A percentile compares a stretch with the other conserved stretches of the same genome.
Evolutionary conservation across 768 basidiomycete genomes (phyloP).

Genomic region (Austroboletus eburneus): DNA sequence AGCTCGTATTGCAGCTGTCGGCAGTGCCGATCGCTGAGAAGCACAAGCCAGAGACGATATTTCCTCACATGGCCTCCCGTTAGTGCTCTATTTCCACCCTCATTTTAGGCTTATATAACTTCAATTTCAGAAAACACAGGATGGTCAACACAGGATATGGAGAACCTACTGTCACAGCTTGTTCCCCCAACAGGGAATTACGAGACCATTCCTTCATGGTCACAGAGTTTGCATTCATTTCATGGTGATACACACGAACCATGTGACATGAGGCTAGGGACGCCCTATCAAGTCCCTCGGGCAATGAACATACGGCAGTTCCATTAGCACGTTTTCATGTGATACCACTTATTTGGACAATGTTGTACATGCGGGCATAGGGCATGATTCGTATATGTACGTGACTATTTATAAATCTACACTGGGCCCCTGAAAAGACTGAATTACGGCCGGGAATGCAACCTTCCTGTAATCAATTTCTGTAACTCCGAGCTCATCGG

Average conservation of each 20-base stretch:
- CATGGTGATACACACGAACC: constrained; percentile 5
- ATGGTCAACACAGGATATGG: constrained; percentile 5
- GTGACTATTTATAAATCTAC: too few species aligned
- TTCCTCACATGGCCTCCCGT: constrained; percentile 6
- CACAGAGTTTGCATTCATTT: constrained; percentile 1
- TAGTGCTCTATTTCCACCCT: constrained; percentile 6
- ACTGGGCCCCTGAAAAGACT: too few species aligned
- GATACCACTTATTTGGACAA: too few species aligned
- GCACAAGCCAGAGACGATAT: neutral
- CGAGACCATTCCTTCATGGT: constrained; percentile 7
- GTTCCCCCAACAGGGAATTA: constrained; percentile 3
- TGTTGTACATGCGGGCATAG: too few species aligned
- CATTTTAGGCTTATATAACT: neutral
- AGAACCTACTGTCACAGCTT: neutral
- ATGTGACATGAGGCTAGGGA: constrained; percentile 1
- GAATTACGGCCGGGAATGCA: too few species aligned
- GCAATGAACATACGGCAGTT: neutral
- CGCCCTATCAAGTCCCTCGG: constrained; percentile 1
- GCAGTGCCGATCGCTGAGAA: neutral
- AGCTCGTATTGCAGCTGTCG: constrained; percentile 1
- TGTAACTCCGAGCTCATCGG: too few species aligned
- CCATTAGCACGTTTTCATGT: too few species aligned
- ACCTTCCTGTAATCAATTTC: too few species aligned
- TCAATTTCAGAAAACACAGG: constrained; percentile 11
- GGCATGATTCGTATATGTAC: too few species aligned